These are phyloP conservation scores for Sophora flavescens DNA, from an alignment of 306 rosid species.

Conservation along the genomic window DNA sequence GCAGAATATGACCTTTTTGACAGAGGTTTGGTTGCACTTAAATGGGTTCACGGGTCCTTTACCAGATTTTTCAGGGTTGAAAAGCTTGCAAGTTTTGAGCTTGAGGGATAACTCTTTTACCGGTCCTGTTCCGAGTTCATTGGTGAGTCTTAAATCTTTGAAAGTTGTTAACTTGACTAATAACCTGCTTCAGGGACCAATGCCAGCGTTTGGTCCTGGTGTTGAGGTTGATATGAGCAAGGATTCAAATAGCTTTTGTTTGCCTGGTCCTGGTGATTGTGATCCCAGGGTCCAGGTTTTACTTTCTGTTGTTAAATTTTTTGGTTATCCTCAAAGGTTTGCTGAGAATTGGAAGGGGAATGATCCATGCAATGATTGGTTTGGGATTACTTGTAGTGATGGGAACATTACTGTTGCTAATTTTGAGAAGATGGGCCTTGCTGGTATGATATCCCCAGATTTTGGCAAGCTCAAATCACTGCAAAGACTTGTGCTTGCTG, in stretches of 20 bases:
- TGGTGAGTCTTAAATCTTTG: slow-evolving; percentile 61
- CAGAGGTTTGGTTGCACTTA: slow-evolving; percentile 79
- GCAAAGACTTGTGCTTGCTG: slow-evolving; percentile 69
- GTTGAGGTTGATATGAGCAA: slow-evolving; percentile 67
- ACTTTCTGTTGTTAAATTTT: slow-evolving; percentile 58
- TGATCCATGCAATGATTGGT: slow-evolving; percentile 78
- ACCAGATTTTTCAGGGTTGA: slow-evolving; percentile 72
- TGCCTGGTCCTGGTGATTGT: slow-evolving; percentile 66
- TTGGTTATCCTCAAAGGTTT: slow-evolving; percentile 78
- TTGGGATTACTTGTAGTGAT: slow-evolving; percentile 73
- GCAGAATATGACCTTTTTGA: slow-evolving; percentile 75
- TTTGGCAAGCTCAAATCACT: slow-evolving; percentile 65
- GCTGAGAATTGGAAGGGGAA: slow-evolving; percentile 83
- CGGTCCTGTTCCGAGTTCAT: slow-evolving; percentile 75
- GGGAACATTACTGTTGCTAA: slow-evolving; percentile 67
- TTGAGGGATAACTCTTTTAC: slow-evolving; percentile 81
- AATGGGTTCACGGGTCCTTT: slow-evolving; percentile 76
- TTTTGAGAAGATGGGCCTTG: slow-evolving; percentile 82
- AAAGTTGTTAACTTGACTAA: slow-evolving; percentile 76
- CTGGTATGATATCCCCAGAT: slow-evolving; percentile 69
- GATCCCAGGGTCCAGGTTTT: slow-evolving; percentile 63
- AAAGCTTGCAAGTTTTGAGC: slow-evolving; percentile 59
- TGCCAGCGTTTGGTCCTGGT: slow-evolving; percentile 63
- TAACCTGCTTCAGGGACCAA: slow-evolving; percentile 74
- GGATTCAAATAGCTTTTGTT: slow-evolving; percentile 75